Evolutionary conservation across 192 early-diverging fungal species (phyloP).

Genomic region (Linnemannia zychae): DNA sequence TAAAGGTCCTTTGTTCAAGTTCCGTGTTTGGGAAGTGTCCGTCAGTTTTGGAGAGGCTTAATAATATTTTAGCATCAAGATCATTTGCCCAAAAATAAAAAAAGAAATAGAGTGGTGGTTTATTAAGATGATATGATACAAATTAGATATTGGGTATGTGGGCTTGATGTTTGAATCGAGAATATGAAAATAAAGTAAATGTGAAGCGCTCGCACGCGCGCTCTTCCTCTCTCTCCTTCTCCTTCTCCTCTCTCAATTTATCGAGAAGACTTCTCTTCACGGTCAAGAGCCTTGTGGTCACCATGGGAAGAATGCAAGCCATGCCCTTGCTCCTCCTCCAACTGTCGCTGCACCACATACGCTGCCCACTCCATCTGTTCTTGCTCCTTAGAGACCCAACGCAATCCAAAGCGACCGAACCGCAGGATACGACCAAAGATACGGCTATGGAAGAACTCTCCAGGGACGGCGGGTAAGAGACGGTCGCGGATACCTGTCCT

Average conservation of each 20-base stretch:
- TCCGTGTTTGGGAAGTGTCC: too few relatives aligned
- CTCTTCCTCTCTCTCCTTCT: background rate
- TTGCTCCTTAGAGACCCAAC: constrained; percentile 42
- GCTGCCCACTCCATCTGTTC: constrained; percentile 31
- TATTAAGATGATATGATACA: too few relatives aligned
- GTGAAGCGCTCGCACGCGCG: too few relatives aligned
- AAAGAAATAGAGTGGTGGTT: too few relatives aligned
- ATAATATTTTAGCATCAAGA: too few relatives aligned
- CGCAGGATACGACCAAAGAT: constrained; percentile 68
- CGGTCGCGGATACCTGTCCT: constrained; percentile 75
- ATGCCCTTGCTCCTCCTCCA: constrained; percentile 36
- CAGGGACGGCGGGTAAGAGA: constrained; percentile 70
- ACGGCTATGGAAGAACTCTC: constrained; percentile 72
- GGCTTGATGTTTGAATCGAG: too few relatives aligned
- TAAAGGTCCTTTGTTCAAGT: too few relatives aligned
- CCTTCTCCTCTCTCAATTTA: background rate
- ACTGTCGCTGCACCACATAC: constrained; percentile 40
- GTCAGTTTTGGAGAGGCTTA: too few relatives aligned
- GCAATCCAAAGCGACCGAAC: constrained; percentile 57
- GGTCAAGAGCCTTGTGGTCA: background rate
- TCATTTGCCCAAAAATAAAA: too few relatives aligned
- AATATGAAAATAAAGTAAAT: too few relatives aligned
- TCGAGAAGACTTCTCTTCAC: background rate
- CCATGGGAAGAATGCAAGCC: background rate
- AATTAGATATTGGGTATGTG: too few relatives aligned